Evolutionary conservation across 371 early-diverging fungal genomes (phyloP).

Genomic region (Thermomucor indicae-seudaticae): DNA sequence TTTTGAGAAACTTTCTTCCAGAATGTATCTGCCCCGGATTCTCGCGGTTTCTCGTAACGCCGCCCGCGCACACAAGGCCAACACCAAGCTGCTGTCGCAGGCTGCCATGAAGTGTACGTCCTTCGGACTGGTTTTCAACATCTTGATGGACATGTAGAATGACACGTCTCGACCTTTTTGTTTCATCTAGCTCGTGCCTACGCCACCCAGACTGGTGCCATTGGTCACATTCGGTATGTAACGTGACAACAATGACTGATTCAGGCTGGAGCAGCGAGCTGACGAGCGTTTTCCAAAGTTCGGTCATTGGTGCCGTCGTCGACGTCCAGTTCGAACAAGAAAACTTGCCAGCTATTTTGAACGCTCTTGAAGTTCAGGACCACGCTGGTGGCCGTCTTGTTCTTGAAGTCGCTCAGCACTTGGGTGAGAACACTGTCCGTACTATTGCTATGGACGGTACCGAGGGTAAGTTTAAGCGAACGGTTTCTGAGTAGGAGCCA

Average conservation of each 20-base stretch:
- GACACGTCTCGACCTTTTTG: neutral
- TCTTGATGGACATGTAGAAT: neutral
- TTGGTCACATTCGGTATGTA: slow-evolving; percentile 41
- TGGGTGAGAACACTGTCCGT: slow-evolving; percentile 98
- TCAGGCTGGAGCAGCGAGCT: neutral
- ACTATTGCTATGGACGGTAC: slow-evolving; percentile 99
- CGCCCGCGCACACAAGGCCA: slow-evolving; percentile 24
- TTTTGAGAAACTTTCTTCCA: neutral
- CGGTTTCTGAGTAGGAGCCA: slow-evolving; percentile 49
- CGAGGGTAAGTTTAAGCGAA: slow-evolving; percentile 20
- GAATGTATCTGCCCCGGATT: slow-evolving; percentile 15
- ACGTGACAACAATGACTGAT: neutral
- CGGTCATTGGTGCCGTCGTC: slow-evolving; percentile 78
- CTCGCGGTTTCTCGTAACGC: slow-evolving; percentile 20
- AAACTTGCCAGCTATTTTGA: slow-evolving; percentile 91
- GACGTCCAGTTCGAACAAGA: slow-evolving; percentile 96
- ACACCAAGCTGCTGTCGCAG: slow-evolving; percentile 15
- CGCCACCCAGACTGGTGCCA: slow-evolving; percentile 22
- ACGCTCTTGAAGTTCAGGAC: slow-evolving; percentile 93
- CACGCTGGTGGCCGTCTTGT: slow-evolving; percentile 83
- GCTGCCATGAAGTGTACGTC: slow-evolving; percentile 20
- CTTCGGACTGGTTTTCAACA: no score
- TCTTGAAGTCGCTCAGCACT: slow-evolving; percentile 95
- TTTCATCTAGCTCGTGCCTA: slow-evolving; percentile 10
- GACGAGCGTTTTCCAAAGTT: neutral